Base-by-base conservation (phyloP, 1,284 basidiomycete genomes). In the Athelia sp. region DNA sequence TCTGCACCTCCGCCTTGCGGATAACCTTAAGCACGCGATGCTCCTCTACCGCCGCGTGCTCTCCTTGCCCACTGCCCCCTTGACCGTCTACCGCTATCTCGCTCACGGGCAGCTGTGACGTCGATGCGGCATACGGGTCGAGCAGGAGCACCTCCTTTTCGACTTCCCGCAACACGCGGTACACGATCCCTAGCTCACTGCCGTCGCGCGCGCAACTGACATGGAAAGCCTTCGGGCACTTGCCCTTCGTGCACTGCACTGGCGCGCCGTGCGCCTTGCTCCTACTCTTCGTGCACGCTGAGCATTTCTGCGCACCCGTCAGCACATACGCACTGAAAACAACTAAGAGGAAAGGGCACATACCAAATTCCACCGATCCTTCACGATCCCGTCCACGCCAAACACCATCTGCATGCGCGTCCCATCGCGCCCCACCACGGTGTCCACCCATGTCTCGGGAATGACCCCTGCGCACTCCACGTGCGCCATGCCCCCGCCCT, bases 211-310 rank as follows among this genome's bases (percentile, higher is more conserved):
- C 96, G 65, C 96, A 99, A 2, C 86, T 89, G 23, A 97, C 86
- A 63, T 99, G 96, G 68, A 91, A 97, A 0, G 96, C 92, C 58
- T 90, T 91, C 1, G 90, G 78, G 62, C 96, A 97, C 69, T 92
- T 94, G 51, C 92, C 92, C 64, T 92, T 92, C 10, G 91, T 91
- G 64, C 94, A 98, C 61, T 98, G 94, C 24, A 97, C 84, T 50
- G 94, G 94, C 3, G 92, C 92, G 4, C 96, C 96, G 53, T 93
- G 87, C 8, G 72, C 74, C 55, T 87, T 89, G 15, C 78, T 67
- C 31, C 75, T 75, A 22, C 71, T 75, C 61, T 84, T 90, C 23
- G 76, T 74, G 64, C 95, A 98, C 4, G 83, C 79, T 11, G 82
- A 78, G 64, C 95, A 98, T 85, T 94, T 96, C 91, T 95, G 59